Percentiles rank a stretch among this genome's conserved stretches.
phyloP scores from a whole-genome alignment of 2,329 filamentous ascomycete genomes.

The Colletotrichum kahawae region DNA sequence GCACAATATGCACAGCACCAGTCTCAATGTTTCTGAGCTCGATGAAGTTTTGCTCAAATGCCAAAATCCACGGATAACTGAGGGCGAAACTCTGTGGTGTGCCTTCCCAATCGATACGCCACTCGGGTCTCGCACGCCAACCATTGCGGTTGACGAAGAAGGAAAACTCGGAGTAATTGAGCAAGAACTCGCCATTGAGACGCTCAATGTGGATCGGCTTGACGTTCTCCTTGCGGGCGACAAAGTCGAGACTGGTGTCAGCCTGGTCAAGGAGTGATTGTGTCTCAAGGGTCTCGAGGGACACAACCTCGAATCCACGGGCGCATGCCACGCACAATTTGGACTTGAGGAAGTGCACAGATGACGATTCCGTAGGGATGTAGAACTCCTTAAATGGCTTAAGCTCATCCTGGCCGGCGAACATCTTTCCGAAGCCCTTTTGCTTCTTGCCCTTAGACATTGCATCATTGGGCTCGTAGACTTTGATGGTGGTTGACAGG shows the following conservation, averaged over 20 bases:
- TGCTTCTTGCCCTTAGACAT: slow-evolving; percentile 95
- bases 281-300: slow-evolving; percentile 95
- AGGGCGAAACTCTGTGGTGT: slow-evolving; percentile 90
- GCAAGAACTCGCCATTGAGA: slow-evolving; percentile 93
- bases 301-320: slow-evolving; percentile 95
- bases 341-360: slow-evolving; percentile 95
- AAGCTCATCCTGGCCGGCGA: slow-evolving; percentile 92
- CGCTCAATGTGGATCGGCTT: slow-evolving; percentile 97
- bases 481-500: slow-evolving; percentile 94
- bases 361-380: slow-evolving; percentile 97
- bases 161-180: slow-evolving; percentile 98
- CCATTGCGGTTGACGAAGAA: slow-evolving; percentile 99
- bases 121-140: slow-evolving; percentile 94
- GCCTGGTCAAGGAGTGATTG: slow-evolving; percentile 97
- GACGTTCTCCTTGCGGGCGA: slow-evolving; percentile 89
- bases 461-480: slow-evolving; percentile 97
- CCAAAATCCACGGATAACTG: slow-evolving; percentile 95
- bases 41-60: slow-evolving; percentile 97
- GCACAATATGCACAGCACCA: slow-evolving; percentile 93
- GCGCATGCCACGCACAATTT: slow-evolving; percentile 97
- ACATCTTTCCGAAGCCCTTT: slow-evolving; percentile 94
- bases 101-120: slow-evolving; percentile 98
- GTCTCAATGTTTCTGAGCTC: slow-evolving; percentile 96
- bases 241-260: slow-evolving; percentile 97
- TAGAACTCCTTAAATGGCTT: slow-evolving; percentile 99